Base-by-base conservation (phyloP, 2,329 filamentous ascomycete species). In the Aspergillus sp. region DNA sequence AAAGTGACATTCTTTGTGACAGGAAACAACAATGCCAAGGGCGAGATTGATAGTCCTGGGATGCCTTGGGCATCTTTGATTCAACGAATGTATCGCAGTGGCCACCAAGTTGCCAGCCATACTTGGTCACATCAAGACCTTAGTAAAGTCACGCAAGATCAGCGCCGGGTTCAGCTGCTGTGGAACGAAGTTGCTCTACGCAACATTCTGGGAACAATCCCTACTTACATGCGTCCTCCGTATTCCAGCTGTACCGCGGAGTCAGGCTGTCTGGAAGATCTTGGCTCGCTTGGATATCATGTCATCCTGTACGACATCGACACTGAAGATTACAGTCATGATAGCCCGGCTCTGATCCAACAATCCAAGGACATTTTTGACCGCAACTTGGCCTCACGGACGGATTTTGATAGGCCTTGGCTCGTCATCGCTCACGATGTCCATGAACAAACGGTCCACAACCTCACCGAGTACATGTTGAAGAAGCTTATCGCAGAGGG, bases 1-100 rank as follows among this genome's bases (percentile, higher is more conserved):
- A 87, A 85, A 64, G 88, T 86, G 1, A 90, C 88, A 2, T 91
- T 91, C 72, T 90, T 89, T 73, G 80, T 90, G 62, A 85, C 78
- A 12, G 81, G 81, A 4, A 74, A 80, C 55, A 81, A 80, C 63
- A 81, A 79, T 50, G 78, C 73, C 17, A 79, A 78, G 62, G 81
- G 80, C 15, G 64, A 71, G 13, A 80, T 81, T 15, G 78, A 81
- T 59, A 72, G 75, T n/a, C 71, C 72, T 9, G 68, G 69, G 3
- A 71, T 77, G 56, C 77, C 76, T 4, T 77, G 78, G 78, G 69
- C 68, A 19, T 57, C 68, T 1, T 60, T 78, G 57, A 77, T 81
- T 39, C 70, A 74, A 59, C 76, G 78, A 32, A 81, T 81, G 76
- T 63, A 74, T 17, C 63, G 64, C 10, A 78, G 76, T 43, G 80